Conservation (phyloP, 225 moss, liverwort and hornwort genomes). For the Polytrichum commune region DNA sequence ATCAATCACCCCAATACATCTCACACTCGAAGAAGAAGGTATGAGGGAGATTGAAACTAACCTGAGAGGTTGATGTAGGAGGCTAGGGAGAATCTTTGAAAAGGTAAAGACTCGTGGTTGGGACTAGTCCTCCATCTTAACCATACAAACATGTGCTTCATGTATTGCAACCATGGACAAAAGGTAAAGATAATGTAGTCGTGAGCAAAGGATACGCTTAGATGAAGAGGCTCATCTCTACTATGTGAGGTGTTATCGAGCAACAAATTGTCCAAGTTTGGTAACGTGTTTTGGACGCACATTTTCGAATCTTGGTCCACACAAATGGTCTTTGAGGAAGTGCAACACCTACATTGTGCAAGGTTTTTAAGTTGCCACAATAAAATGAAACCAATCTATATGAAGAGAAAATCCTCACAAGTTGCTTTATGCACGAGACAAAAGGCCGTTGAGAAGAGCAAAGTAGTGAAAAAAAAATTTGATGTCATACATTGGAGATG, state of each 20-base stretch:
- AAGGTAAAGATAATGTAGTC: background rate
- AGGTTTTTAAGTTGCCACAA: background rate
- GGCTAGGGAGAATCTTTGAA: background rate
- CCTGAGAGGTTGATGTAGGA: background rate
- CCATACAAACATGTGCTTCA: background rate
- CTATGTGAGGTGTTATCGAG: background rate
- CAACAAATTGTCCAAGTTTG: background rate
- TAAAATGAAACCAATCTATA: background rate
- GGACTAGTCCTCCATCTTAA: background rate
- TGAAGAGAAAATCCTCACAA: background rate
- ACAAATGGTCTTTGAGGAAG: background rate
- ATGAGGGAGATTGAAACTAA: background rate
- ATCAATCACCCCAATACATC: background rate
- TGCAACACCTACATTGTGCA: background rate
- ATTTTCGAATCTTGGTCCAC: background rate
- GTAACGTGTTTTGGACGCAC: background rate
- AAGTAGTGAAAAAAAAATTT: background rate
- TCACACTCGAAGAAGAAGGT: background rate
- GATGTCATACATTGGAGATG: background rate
- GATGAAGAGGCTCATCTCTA: background rate
- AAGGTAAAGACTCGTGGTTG: background rate
- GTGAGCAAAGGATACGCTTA: background rate
- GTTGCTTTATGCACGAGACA: background rate
- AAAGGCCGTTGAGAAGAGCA: background rate
- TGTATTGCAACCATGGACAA: background rate